Base-by-base conservation (phyloP, 2,329 filamentous ascomycete species). In the Colletotrichum sp. region DNA sequence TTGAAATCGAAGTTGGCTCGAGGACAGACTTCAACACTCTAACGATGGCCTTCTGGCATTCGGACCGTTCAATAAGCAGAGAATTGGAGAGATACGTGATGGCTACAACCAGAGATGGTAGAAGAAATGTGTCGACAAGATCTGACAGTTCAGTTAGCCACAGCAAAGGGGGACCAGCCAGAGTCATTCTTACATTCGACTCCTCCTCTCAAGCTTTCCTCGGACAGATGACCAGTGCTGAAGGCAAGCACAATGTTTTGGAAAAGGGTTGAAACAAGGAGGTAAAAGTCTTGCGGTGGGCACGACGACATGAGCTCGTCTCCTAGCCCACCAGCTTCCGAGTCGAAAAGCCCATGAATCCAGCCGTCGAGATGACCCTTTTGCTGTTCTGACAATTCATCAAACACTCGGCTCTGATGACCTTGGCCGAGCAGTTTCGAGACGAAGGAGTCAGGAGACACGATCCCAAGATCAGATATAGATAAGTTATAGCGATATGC, bases 241-340 rank as follows among this genome's bases (percentile, higher is more conserved):
- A 92, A 92, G 1, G 94, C 95, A 43, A 94, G 86, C 0, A 95
- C 90, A 57, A 94, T 95, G 79, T 95, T 93, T 78, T 93, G 90
- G 81, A 96, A 96, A 0, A 97, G 85, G 0, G 94, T 93, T 2
- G 95, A 94, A 16, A 96, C 92, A 6, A 97, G 88, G 21, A 95
- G 86, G 80, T 96, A 96, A 81, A 97, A 97, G 52, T 96, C 93
- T 81, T 96, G 95, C 2, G 95, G 95, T 2, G 93, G 92, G 79
- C 95, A 97, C 2, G 94, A 94, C 10, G 94, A 93, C 91, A 96
- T 95, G 9, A 96, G 86, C 74, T 96, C 95, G 80, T 97, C 95
- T 9, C 92, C 92, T 4, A 97, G 90, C 0, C 94, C 94, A 43
- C 92, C 91, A 14, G 92, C 90, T 79, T 96, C 94, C 9, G 90